phyloP scores from a whole-genome alignment of 1,139 yeast genomes.

The Lodderomyces beijingensis region DNA sequence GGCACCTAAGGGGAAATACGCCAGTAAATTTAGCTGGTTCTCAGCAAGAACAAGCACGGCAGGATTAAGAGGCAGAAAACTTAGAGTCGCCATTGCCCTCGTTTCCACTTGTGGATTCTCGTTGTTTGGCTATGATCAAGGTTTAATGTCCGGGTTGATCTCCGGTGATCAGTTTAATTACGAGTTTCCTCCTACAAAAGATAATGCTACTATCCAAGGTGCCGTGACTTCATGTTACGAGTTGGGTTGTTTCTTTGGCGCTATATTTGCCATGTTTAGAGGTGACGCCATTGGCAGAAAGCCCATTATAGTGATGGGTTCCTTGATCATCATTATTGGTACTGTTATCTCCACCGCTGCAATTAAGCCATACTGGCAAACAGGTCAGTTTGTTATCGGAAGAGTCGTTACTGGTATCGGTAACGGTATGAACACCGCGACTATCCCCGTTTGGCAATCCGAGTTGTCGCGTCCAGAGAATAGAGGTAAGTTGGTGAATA shows the following conservation, averaged over 20 bases:
- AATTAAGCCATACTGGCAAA: constrained; percentile 41
- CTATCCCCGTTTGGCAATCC: constrained; percentile 79
- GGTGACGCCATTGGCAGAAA: constrained; percentile 71
- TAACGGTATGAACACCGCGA: constrained; percentile 73
- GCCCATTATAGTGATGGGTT: constrained; percentile 55
- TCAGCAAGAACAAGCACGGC: constrained; percentile 35
- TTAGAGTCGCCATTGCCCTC: constrained; percentile 45
- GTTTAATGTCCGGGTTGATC: constrained; percentile 70
- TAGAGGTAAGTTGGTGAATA: constrained; percentile 67
- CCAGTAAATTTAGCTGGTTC: constrained; percentile 8
- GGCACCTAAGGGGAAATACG: too few relatives aligned
- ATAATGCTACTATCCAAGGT: constrained; percentile 50
- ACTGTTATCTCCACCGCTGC: constrained; percentile 61
- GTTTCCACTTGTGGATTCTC: constrained; percentile 66
- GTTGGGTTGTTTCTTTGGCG: constrained; percentile 75
- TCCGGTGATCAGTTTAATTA: constrained; percentile 55
- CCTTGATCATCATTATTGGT: constrained; percentile 58
- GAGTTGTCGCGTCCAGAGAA: constrained; percentile 69
- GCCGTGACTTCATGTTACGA: constrained; percentile 71
- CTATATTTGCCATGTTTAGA: constrained; percentile 54
- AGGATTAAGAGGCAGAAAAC: constrained; percentile 46
- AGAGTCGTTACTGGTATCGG: constrained; percentile 78
- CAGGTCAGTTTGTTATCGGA: constrained; percentile 70
- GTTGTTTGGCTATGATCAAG: constrained; percentile 76
- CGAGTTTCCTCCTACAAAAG: constrained; percentile 53